These are phyloP conservation scores for Cyclostephanos tholiformis DNA, from an alignment of 108 stramenopile genomes.

Conservation along the genomic window DNA sequence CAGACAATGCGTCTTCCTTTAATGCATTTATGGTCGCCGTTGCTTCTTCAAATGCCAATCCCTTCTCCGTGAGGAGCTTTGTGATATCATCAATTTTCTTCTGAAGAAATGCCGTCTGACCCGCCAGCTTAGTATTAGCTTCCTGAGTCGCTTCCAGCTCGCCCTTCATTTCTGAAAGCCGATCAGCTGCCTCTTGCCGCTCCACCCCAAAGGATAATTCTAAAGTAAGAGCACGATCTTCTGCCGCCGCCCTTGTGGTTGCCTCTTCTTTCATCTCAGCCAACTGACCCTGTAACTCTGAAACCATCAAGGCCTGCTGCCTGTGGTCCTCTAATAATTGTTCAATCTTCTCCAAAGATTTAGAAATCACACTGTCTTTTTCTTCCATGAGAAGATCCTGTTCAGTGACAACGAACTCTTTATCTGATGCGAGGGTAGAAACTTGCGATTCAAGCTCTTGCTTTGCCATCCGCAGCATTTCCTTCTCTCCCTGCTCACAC, in stretches of 20 bases:
- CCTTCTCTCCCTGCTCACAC: slow-evolving; percentile 43
- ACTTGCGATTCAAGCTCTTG: slow-evolving; percentile 51
- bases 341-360: slow-evolving; percentile 42
- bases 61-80: background rate
- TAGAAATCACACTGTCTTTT: slow-evolving; percentile 37
- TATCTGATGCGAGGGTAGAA: slow-evolving; percentile 39
- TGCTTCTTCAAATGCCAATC: background rate
- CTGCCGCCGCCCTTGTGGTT: too few species aligned
- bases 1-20: slow-evolving; percentile 1
- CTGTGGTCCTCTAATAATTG: background rate
- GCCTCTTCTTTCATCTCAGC: slow-evolving; percentile 15
- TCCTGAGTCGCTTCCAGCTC: too few species aligned
- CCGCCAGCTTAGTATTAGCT: too few species aligned
- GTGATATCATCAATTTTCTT: background rate
- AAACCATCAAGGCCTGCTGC: slow-evolving; percentile 13
- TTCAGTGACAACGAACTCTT: slow-evolving; percentile 47
- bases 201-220: too few species aligned
- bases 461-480: slow-evolving; percentile 46
- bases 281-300: slow-evolving; percentile 27
- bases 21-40: background rate
- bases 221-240: too few species aligned
- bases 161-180: too few species aligned
- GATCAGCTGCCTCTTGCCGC: too few species aligned
- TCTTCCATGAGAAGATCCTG: slow-evolving; percentile 41
- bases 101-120: too few species aligned